Base-by-base conservation (phyloP, 371 early-diverging fungal species). In the Mucor plumbeus region DNA sequence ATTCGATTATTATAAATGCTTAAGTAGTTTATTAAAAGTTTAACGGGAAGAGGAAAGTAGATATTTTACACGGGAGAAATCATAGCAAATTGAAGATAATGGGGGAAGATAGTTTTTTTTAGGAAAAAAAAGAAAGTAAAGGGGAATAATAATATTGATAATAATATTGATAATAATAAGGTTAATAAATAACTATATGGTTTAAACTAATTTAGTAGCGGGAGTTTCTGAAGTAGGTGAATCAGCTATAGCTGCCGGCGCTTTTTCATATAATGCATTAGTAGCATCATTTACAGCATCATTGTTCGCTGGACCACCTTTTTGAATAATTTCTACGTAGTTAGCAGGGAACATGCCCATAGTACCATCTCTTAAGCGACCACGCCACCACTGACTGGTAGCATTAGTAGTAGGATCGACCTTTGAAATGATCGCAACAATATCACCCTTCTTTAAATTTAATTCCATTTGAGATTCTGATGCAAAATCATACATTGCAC, bases 281-380 rank as follows among this genome's bases (percentile, higher is more conserved):
- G 19, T 63, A 5, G 63, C 63, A 26, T 63, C 63, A 5, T 50
- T 38, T 26, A 26, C 54, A 14, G 62, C 33, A 53, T 53, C 38
- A 50, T 53, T 39, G 58, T 10, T 58, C 11, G 31, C 35, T 17
- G 61, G 41, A n/a, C 41, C 64, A 17, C 34, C 72, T 34, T 76
- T 76, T 65, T 76, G 76, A 35, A 76, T 76, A 26, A 76, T 76
- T 48, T 76, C 76, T 6, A 96, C 95, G 73, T 95, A 97, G 71
- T 90, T 95, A 56, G 93, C 85, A 7, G 99, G 97, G 84, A 98
- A 97, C 57, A 92, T 74, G 17, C 97, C 99, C 70, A 92, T 87
- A 38, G 83, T 83, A 0, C 99, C 97, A 43, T 86, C 85, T 63
- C 93, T 87, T 19, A 91, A 78, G 33, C 92, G 77, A 11, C 97